Evolutionary conservation across 371 early-diverging fungal species (phyloP).

Genomic region (Neoconidiobolus thromboides): DNA sequence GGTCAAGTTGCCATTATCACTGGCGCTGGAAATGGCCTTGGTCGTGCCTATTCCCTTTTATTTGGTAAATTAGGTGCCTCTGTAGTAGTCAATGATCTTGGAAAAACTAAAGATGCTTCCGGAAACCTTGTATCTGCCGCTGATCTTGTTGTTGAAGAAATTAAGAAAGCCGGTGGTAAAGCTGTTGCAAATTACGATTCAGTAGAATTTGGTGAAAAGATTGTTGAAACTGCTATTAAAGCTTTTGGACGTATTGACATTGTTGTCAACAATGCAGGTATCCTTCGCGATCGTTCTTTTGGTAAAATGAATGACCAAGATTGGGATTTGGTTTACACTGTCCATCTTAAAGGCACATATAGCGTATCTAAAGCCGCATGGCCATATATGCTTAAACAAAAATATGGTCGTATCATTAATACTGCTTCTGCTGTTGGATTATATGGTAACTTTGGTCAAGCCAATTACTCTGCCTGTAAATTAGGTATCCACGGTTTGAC

Average conservation of each 20-base stretch:
- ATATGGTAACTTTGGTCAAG: constrained; percentile 98
- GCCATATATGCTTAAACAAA: constrained; percentile 87
- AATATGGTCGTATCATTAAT: constrained; percentile 68
- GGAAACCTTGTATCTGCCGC: constrained; percentile 58
- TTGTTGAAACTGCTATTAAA: constrained; percentile 88
- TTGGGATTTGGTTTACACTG: constrained; percentile 85
- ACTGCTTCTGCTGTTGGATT: constrained; percentile 90
- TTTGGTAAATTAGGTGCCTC: constrained; percentile 67
- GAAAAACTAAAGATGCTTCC: constrained; percentile 23
- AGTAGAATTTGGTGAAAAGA: constrained; percentile 89
- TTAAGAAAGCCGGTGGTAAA: constrained; percentile 71
- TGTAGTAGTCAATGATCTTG: constrained; percentile 83
- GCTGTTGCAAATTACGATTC: constrained; percentile 96
- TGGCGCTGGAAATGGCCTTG: constrained; percentile 85
- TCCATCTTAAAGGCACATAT: constrained; percentile 89
- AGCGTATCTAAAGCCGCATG: constrained; percentile 93
- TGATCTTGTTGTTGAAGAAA: constrained; percentile 89
- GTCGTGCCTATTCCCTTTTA: constrained; percentile 67
- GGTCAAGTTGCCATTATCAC: constrained; percentile 76
- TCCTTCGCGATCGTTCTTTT: constrained; percentile 90
- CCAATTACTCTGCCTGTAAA: constrained; percentile 87
- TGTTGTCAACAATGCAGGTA: constrained; percentile 94
- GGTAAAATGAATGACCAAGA: constrained; percentile 87
- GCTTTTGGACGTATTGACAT: constrained; percentile 90
- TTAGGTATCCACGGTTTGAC: constrained; percentile 82